A percentile compares a stretch with the other conserved stretches of the same genome.
Conservation (phyloP, 768 basidiomycete genomes). For the Boletus pseudopeckii region DNA sequence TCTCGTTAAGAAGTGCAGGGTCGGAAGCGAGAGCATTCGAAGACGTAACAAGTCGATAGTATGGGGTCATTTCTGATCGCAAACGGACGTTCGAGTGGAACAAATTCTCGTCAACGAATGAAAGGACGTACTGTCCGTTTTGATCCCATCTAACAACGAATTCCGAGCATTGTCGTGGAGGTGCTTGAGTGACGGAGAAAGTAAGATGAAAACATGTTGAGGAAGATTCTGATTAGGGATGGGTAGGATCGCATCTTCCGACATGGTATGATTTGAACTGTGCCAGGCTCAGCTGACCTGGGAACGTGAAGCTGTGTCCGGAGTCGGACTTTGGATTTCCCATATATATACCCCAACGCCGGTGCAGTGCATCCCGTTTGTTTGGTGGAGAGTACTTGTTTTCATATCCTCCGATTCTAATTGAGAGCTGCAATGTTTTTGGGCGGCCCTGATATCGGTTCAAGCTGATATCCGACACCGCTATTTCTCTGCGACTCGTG, state of each 20-base stretch:
- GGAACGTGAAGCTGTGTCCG: too few relatives aligned
- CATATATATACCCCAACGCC: too few relatives aligned
- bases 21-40: slow-evolving; percentile 44
- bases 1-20: slow-evolving; percentile 26
- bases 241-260: slow-evolving; percentile 80
- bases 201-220: slow-evolving; percentile 74
- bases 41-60: slow-evolving; percentile 59
- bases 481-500: too few relatives aligned
- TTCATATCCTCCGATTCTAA: too few relatives aligned
- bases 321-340: too few relatives aligned
- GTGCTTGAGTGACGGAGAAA: slow-evolving; percentile 53
- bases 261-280: slow-evolving; percentile 38
- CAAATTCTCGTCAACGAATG: neutral
- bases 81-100: neutral
- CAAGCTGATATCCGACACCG: too few relatives aligned
- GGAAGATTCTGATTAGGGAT: slow-evolving; percentile 84
- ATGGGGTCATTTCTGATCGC: slow-evolving; percentile 80
- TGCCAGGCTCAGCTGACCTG: too few relatives aligned
- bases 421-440: too few relatives aligned
- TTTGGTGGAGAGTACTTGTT: too few relatives aligned
- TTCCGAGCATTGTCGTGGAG: slow-evolving; percentile 66
- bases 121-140: slow-evolving; percentile 36
- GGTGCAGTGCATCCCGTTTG: too few relatives aligned
- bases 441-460: too few relatives aligned
- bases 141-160: slow-evolving; percentile 68